These are phyloP conservation scores for Haematococcus lacustris DNA, from an alignment of 139 green algal genomes.

Conservation along the genomic window DNA sequence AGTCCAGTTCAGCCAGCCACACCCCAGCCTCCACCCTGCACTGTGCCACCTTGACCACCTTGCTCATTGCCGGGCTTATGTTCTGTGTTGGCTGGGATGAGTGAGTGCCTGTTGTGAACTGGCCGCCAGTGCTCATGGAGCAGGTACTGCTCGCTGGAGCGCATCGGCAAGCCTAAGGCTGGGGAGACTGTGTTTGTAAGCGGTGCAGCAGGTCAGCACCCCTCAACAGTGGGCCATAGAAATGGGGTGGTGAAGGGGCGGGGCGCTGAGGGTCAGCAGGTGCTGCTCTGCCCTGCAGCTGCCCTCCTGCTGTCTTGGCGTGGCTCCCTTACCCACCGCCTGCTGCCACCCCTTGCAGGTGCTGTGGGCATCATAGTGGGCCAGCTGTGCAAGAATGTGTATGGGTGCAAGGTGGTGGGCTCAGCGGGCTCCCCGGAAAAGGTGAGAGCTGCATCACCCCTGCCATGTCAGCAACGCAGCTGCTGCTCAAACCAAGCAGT, in stretches of 20 bases:
- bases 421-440: conserved; percentile 36
- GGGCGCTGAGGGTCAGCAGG: background rate
- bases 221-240: background rate
- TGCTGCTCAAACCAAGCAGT: background rate
- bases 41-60: no score
- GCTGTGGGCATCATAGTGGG: conserved; percentile 37
- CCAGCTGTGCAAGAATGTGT: conserved; percentile 41
- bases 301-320: background rate
- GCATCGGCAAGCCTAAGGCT: conserved; percentile 28
- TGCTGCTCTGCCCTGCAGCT: background rate
- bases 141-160: conserved; percentile 11
- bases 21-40: no score
- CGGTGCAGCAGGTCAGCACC: background rate
- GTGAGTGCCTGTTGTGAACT: conserved; percentile 17
- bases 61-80: no score
- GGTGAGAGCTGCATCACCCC: no score
- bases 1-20: conserved; percentile 1
- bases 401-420: conserved; percentile 37
- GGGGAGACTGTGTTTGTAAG: conserved; percentile 24
- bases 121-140: conserved; percentile 13
- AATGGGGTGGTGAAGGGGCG: background rate
- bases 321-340: no score
- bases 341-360: conserved; percentile 19
- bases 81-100: no score
- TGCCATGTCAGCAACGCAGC: no score